Base-by-base conservation (phyloP, 306 rosid genomes). In the Benincasa hispida region DNA sequence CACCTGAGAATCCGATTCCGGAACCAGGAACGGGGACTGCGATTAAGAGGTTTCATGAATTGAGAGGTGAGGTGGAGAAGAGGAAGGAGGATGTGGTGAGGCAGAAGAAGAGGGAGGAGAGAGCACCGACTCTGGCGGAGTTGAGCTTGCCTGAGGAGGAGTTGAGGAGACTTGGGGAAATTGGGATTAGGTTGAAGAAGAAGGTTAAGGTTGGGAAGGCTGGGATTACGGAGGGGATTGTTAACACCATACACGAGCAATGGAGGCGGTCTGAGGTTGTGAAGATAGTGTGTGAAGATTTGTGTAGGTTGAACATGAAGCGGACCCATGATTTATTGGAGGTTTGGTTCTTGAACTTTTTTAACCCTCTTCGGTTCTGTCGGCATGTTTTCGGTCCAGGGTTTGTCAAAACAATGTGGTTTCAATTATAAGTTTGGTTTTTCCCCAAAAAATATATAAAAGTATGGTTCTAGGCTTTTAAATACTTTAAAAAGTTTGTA, bases 271-370 rank as follows among this genome's bases (percentile, higher is more conserved):
- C 81, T 0, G 96, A 93, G 81, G 89, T 93, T 7, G 98, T 90
- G 45, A 93, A 84, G 77, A 60, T 93, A 45, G 87, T 81, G 27
- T 90, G 93, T 65, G 98, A 93, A 77, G 98, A 91, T 86, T 37
- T 93, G 28, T 88, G 85, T 50, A 87, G 82, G 77, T 45, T 86
- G 78, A 93, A 93, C 88, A 93, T 93, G 97, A 91, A 89, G 86
- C 86, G 94, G 82, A 93, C 96, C 30, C 98, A 93, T 84, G 96
- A 93, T 34, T 78, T 93, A 75, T 79, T 93, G 85, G 97, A 93
- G 98, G 98, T 93, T 75, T 77, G 86, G 50, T 56, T 63, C 39
- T 51, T 28, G 37, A 12, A 67, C 77, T 8, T 15, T 5, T 5
- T 3, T 0, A n/a, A n/a, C 3, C 4, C 2, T 5, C 21, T 10